Base-by-base conservation (phyloP, 2,329 filamentous ascomycete species). In the Cladophialophora yegresii region DNA sequence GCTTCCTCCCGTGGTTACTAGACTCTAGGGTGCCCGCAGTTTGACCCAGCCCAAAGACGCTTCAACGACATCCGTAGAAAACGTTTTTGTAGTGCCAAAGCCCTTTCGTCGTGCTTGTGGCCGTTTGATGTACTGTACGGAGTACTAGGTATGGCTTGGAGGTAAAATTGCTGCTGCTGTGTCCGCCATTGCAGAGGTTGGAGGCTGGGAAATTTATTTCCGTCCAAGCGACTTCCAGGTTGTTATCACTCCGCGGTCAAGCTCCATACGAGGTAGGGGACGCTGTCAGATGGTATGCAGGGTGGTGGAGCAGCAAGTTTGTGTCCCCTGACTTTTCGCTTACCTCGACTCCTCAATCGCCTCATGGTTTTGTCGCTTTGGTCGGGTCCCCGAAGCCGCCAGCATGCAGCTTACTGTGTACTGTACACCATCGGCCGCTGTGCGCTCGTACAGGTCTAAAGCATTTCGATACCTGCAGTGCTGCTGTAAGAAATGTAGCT, bases 271-370 rank as follows among this genome's bases (percentile, higher is more conserved):
- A 20, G 3, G 10, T 20, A 28, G 16, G 3, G n/a, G 23, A 50
- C 20, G 22, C 47, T 28, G 22, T 23, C 23, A 23, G 12, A 50
- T 50, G 47, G 47, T 50, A 28, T 50, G 47, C 47, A 28, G 47
- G 47, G 8, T 6, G 16, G 47, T 50, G 47, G 47, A 50, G 47
- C 22, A 50, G 47, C 40, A 26, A 16, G 47, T 50, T 3, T 28
- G 23, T 2, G 23, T 22, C 45, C 40, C 32, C 54, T 36, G 33
- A 57, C 36, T 28, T 45, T 33, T 57, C 54, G 55, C 40, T 58
- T 58, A 49, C 55, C 54, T 57, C 55, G 55, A 49, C 55, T 22
- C 20, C 40, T 9, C 55, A 32, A 22, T 22, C 55, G n/a, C 45
- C 23, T 50, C 5, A 43, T 9, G 13, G 13, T n/a, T 20, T 8